Percentiles rank a stretch among this genome's conserved stretches.
Evolutionary conservation across 23 red algal species (phyloP).

Genomic region (Pyropia haitanensis): DNA sequence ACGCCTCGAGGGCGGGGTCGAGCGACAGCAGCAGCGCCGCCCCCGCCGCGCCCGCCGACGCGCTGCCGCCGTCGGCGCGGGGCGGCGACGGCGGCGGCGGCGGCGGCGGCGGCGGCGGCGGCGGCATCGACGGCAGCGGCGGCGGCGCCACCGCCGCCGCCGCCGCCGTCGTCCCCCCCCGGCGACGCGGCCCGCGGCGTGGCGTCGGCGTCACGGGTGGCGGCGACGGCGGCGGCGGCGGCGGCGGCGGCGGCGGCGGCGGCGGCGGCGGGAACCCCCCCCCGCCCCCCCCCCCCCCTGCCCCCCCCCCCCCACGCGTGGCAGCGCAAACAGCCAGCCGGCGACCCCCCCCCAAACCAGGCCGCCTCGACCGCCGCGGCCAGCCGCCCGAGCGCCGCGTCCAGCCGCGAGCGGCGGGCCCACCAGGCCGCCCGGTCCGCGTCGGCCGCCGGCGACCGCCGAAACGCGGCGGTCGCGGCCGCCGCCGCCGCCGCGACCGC

Average conservation of each 20-base stretch:
- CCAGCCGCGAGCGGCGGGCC: slow-evolving; percentile 15
- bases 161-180: background rate
- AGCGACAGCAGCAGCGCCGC: slow-evolving; percentile 27
- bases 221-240: background rate
- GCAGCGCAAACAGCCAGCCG: slow-evolving; percentile 1
- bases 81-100: background rate
- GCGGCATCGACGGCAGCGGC: background rate
- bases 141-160: background rate
- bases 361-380: slow-evolving; percentile 17
- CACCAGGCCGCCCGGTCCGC: slow-evolving; percentile 43
- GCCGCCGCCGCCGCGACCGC: too few relatives aligned
- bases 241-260: background rate
- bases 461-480: too few relatives aligned
- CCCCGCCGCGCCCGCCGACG: background rate
- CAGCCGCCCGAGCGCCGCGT: slow-evolving; percentile 20
- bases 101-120: background rate
- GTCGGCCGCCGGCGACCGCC: background rate
- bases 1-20: slow-evolving; percentile 30
- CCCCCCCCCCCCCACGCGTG: background rate
- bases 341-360: slow-evolving; percentile 20
- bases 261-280: background rate
- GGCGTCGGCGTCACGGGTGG: background rate
- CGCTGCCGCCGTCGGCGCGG: background rate
- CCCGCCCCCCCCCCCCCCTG: background rate
- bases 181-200: background rate